These are phyloP conservation scores for Wallacemonas sp. DNA, from an alignment of 208 protist species.

Conservation along the genomic window DNA sequence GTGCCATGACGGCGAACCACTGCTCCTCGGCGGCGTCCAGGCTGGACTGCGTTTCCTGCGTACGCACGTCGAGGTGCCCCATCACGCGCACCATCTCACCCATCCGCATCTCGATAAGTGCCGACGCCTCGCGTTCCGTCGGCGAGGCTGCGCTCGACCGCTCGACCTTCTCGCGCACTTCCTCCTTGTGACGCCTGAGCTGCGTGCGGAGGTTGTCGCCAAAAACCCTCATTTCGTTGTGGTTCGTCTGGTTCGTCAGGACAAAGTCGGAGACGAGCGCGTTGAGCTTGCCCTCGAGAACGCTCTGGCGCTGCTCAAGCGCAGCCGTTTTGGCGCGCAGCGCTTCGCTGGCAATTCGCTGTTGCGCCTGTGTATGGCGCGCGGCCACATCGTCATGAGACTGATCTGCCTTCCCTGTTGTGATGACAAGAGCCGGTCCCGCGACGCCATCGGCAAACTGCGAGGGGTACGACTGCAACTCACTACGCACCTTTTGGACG, in stretches of 20 bases:
- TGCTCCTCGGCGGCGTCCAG: constrained; percentile 27
- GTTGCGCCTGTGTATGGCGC: background rate
- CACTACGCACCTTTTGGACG: constrained; percentile 35
- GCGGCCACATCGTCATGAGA: background rate
- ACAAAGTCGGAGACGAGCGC: constrained; percentile 43
- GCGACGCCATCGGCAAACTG: background rate
- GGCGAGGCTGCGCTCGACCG: background rate
- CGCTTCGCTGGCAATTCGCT: constrained; percentile 18
- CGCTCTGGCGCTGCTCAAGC: constrained; percentile 27
- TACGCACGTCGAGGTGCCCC: constrained; percentile 26
- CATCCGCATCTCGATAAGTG: constrained; percentile 1
- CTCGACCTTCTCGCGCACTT: background rate
- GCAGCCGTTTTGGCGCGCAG: constrained; percentile 20
- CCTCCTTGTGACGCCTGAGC: constrained; percentile 9
- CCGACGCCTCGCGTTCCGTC: background rate
- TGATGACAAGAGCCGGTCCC: background rate
- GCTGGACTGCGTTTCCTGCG: constrained; percentile 33
- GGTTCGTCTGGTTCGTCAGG: constrained; percentile 12
- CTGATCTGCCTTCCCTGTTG: background rate
- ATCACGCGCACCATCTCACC: constrained; percentile 35
- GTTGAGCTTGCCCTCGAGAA: constrained; percentile 43
- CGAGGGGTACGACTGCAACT: background rate
- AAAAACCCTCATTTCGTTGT: constrained; percentile 29
- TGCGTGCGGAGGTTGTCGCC: background rate
- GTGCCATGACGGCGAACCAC: constrained; percentile 27